These are phyloP conservation scores for Agaricus bisporus DNA, from an alignment of 768 basidiomycete genomes.

Conservation along the genomic window DNA sequence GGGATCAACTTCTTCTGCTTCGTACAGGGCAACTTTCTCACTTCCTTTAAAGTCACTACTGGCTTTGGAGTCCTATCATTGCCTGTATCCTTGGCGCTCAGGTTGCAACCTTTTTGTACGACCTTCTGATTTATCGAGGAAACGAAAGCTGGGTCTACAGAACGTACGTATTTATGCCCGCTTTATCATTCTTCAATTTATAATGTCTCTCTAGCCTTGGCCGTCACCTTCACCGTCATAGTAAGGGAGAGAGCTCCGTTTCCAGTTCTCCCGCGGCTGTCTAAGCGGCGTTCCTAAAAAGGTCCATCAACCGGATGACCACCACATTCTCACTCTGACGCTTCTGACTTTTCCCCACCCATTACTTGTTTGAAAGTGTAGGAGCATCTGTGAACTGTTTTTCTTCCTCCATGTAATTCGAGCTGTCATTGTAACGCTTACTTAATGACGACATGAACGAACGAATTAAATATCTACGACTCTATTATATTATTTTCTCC, in stretches of 20 bases:
- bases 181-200: not conserved
- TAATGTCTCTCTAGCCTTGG: not conserved
- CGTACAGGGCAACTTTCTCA: not conserved
- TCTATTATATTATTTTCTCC: too few relatives aligned
- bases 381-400: too few relatives aligned
- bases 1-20: conserved; percentile 13
- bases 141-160: conserved; percentile 47
- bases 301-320: too few relatives aligned
- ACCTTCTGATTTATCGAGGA: conserved; percentile 52
- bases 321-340: too few relatives aligned
- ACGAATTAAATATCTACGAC: too few relatives aligned
- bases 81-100: conserved; percentile 54
- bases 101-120: conserved; percentile 49
- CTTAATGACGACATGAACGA: too few relatives aligned
- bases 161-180: conserved; percentile 31
- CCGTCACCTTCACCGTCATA: not conserved
- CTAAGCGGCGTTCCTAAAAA: not conserved
- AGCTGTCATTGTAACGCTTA: too few relatives aligned
- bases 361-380: too few relatives aligned
- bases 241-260: too few relatives aligned
- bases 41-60: conserved; percentile 45
- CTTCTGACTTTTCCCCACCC: too few relatives aligned
- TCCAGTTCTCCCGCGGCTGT: not conserved
- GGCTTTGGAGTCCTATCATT: conserved; percentile 65
- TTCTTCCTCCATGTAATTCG: too few relatives aligned